phyloP scores from a whole-genome alignment of 148 eudicot genomes.

The Salicornia ramosissima region DNA sequence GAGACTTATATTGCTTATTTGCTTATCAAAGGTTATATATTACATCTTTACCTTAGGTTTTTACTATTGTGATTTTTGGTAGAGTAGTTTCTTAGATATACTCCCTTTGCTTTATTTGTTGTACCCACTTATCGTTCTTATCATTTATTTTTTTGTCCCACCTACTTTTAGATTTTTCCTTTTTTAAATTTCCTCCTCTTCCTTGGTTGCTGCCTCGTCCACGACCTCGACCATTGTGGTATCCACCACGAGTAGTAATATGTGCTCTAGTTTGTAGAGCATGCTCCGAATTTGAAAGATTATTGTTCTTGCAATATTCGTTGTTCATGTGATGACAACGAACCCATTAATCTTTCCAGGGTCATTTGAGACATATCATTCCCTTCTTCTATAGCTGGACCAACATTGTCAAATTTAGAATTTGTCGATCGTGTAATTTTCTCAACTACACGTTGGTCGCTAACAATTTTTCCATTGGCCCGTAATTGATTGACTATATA shows the following conservation, averaged over 20 bases:
- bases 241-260: not conserved
- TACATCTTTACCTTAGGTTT: too few species aligned
- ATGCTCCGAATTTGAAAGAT: not conserved
- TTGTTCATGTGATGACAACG: slow-evolving; percentile 1
- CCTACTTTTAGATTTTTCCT: too few species aligned
- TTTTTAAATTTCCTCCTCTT: not conserved
- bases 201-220: not conserved
- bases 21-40: too few species aligned
- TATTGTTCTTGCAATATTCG: not conserved
- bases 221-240: not conserved
- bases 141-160: too few species aligned
- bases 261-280: not conserved
- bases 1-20: too few species aligned
- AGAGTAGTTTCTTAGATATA: too few species aligned
- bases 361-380: not conserved
- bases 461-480: not conserved
- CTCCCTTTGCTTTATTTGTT: too few species aligned
- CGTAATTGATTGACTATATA: not conserved
- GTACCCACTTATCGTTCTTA: too few species aligned
- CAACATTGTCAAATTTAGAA: not conserved
- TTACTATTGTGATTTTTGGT: too few species aligned
- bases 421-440: not conserved
- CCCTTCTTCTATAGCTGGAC: not conserved
- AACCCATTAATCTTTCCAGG: not conserved
- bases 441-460: not conserved